Evolutionary conservation across 129 eudicot species (phyloP).

Genomic region (Centrapalus pauciflorus): DNA sequence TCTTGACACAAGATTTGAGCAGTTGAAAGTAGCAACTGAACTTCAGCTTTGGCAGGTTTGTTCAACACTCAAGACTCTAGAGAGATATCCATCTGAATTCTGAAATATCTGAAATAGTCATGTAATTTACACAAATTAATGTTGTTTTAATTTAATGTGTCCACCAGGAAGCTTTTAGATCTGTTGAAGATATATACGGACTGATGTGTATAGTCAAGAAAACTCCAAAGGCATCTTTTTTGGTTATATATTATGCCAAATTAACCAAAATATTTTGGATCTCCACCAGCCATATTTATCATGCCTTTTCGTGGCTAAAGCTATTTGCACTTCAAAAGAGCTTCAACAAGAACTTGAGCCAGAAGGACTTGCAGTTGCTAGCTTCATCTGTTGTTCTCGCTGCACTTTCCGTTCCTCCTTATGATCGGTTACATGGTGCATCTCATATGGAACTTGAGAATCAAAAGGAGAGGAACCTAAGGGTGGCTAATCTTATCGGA

Average conservation of each 20-base stretch:
- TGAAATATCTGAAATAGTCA: background rate
- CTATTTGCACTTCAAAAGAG: slow-evolving; percentile 82
- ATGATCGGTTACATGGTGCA: slow-evolving; percentile 38
- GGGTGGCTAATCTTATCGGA: slow-evolving; percentile 65
- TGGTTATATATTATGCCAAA: slow-evolving; percentile 91
- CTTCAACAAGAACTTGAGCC: slow-evolving; percentile 80
- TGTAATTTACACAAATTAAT: background rate
- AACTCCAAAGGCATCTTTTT: slow-evolving; percentile 72
- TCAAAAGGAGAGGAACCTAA: slow-evolving; percentile 48
- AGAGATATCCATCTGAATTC: no score
- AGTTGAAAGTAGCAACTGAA: slow-evolving; percentile 93
- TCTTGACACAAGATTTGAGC: slow-evolving; percentile 93
- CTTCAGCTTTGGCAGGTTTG: slow-evolving; percentile 97
- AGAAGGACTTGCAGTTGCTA: slow-evolving; percentile 85
- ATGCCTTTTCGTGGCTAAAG: slow-evolving; percentile 95
- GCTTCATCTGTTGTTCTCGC: slow-evolving; percentile 93
- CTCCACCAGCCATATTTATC: slow-evolving; percentile 85
- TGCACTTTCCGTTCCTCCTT: slow-evolving; percentile 73
- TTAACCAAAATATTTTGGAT: slow-evolving; percentile 88
- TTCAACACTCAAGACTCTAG: no score
- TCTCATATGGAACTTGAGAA: slow-evolving; percentile 72
- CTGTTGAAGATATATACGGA: slow-evolving; percentile 92
- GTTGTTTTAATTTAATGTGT: background rate
- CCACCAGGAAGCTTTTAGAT: slow-evolving; percentile 87
- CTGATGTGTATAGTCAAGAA: slow-evolving; percentile 86